Base-by-base conservation (phyloP, 352 stramenopile species). In the Phytophthora tubulina region DNA sequence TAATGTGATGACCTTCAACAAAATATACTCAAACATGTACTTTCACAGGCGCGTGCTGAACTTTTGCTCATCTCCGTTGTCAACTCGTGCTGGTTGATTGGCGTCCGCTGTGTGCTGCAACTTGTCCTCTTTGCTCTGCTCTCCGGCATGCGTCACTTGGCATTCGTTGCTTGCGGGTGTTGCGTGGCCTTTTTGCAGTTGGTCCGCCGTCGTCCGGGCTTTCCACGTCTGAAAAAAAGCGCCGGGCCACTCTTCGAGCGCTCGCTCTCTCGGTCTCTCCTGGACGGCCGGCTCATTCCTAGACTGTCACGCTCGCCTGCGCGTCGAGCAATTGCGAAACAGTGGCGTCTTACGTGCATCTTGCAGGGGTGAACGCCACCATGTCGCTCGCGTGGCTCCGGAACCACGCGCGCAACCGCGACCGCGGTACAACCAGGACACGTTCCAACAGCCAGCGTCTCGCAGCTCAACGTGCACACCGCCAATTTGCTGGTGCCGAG, bases 321-420 rank as follows among this genome's bases (percentile, higher is more conserved):
- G 56, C 36, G 39, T 63, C 59, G 58, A 70, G 48, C 54, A 48
- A 1, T 59, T 52, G 63, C 52, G 35, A 51, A 41, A 59, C 9
- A 54, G 60, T 70, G 67, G 45, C 53, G 44, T 17, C 63, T 13
- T 35, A 39, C 59, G 44, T 63, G 38, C 41, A 72, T 49, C 48
- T 57, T 46, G 38, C 51, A 46, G 32, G 41, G 36, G 41, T 56
- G 6, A 65, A 32, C 46, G 61, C 38, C 64, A 49, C 38, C 33
- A 80, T 78, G 73, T 78, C 73, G 59, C 73, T 80, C 70, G 51
- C 70, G 56, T 80, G 73, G 73, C 70, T 80, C 46, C 63, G 70
- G 4, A 72, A 51, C 36, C 73, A 80, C 56, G 73, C 70, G 36
- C 73, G 73, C 41, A 63, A 71, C 48, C 73, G 73, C 32, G 54